phyloP scores from a whole-genome alignment of 164 flowering plant genomes.

The Magnolia sinica region DNA sequence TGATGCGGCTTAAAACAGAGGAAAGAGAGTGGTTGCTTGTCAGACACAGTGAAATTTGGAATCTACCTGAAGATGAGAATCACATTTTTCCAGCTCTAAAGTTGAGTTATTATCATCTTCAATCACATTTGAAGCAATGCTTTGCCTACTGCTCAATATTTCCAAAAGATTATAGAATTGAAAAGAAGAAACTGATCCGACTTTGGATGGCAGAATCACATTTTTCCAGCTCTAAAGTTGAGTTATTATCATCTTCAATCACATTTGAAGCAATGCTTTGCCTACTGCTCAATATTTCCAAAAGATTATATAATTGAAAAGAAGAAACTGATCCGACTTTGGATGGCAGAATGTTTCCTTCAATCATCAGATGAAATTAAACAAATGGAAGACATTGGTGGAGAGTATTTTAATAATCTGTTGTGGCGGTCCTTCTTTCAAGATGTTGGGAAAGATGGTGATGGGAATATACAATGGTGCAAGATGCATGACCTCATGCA shows the following conservation, averaged over 20 bases:
- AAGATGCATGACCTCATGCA: slow-evolving; percentile 15
- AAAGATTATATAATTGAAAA: slow-evolving; percentile 11
- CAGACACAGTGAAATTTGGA: slow-evolving; percentile 15
- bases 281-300: slow-evolving; percentile 21
- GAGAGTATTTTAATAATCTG: slow-evolving; percentile 2
- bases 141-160: too few relatives aligned
- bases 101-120: too few relatives aligned
- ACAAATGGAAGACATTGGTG: slow-evolving; percentile 13
- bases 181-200: too few relatives aligned
- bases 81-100: too few relatives aligned
- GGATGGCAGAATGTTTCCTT: slow-evolving; percentile 23
- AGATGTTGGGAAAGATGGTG: neutral
- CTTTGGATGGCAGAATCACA: too few relatives aligned
- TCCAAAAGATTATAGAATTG: too few relatives aligned
- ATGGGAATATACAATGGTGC: neutral
- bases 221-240: slow-evolving; percentile 19
- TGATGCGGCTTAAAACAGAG: slow-evolving; percentile 10
- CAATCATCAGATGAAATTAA: neutral
- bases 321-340: slow-evolving; percentile 9
- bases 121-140: too few relatives aligned
- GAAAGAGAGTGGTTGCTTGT: slow-evolving; percentile 14
- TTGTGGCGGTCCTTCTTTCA: slow-evolving; percentile 14
- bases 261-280: slow-evolving; percentile 22
- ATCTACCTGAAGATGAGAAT: neutral
- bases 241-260: slow-evolving; percentile 19